phyloP scores from a whole-genome alignment of 2,329 filamentous ascomycete species.

The Fusarium armeniacum region DNA sequence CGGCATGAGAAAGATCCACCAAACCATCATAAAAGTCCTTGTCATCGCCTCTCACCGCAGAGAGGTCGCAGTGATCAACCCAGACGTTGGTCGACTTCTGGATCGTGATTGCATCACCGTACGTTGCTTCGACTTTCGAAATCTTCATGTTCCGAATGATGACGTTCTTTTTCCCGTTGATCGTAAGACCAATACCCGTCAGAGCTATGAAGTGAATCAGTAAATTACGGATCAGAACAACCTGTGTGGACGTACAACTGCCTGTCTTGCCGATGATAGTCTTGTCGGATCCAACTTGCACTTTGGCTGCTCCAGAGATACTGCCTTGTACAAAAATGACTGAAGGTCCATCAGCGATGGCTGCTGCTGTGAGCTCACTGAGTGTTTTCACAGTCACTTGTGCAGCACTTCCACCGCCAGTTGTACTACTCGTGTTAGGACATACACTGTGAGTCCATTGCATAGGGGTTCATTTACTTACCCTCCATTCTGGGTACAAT shows the following conservation, averaged over 20 bases:
- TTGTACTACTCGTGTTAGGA: constrained; percentile 21
- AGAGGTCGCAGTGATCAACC: constrained; percentile 62
- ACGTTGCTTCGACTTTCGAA: constrained; percentile 60
- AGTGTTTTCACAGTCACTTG: constrained; percentile 39
- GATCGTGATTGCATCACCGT: constrained; percentile 66
- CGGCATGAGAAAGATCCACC: constrained; percentile 60
- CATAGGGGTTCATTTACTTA: not conserved
- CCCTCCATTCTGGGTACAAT: constrained; percentile 46
- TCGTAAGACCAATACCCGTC: constrained; percentile 39
- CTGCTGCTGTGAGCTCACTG: constrained; percentile 34
- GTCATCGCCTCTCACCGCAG: constrained; percentile 53
- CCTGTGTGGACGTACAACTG: constrained; percentile 33
- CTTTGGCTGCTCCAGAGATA: constrained; percentile 46
- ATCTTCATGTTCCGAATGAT: constrained; percentile 70
- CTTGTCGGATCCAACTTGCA: constrained; percentile 44
- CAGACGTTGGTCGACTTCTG: constrained; percentile 64
- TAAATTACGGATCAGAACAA: not conserved
- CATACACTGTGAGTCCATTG: too few relatives aligned
- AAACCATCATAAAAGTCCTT: constrained; percentile 63
- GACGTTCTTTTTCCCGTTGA: constrained; percentile 59
- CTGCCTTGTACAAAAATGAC: constrained; percentile 43
- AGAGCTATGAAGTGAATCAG: constrained; percentile 9
- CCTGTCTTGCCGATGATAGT: constrained; percentile 44
- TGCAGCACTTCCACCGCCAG: constrained; percentile 31
- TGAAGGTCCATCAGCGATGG: constrained; percentile 19